Percentiles rank a stretch among this genome's conserved stretches.
Evolutionary conservation across 1,284 basidiomycete species (phyloP).

Genomic region (Coniferiporia weirii): DNA sequence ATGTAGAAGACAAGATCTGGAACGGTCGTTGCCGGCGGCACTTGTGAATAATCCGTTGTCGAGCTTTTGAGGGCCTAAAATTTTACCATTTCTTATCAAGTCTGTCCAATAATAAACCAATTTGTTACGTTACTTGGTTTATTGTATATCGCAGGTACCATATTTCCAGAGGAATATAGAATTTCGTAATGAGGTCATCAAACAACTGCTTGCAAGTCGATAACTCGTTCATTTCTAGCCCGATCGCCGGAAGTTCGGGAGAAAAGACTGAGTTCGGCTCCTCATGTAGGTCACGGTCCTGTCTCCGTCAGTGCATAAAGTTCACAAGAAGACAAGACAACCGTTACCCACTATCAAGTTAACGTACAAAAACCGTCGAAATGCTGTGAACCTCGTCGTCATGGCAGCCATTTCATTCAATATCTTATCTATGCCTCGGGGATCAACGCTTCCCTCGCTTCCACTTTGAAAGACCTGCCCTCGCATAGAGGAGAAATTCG

Average conservation of each 20-base stretch:
- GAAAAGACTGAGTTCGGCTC: background rate
- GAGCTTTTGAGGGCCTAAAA: slow-evolving; percentile 67
- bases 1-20: slow-evolving; percentile 96
- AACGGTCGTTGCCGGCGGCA: slow-evolving; percentile 58
- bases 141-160: slow-evolving; percentile 90
- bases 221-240: slow-evolving; percentile 39
- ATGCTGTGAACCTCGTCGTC: slow-evolving; percentile 87
- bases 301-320: background rate
- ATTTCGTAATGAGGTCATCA: slow-evolving; percentile 62
- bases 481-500: slow-evolving; percentile 25
- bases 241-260: background rate
- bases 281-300: background rate
- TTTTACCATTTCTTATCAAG: slow-evolving; percentile 6
- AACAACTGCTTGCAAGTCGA: slow-evolving; percentile 59
- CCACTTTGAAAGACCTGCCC: slow-evolving; percentile 34
- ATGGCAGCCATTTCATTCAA: slow-evolving; percentile 85
- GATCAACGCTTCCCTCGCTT: slow-evolving; percentile 68
- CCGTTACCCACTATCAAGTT: slow-evolving; percentile 48
- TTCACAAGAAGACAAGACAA: background rate
- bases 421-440: slow-evolving; percentile 85
- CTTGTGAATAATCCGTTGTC: slow-evolving; percentile 61
- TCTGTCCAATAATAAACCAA: slow-evolving; percentile 1
- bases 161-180: slow-evolving; percentile 85
- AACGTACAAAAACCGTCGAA: slow-evolving; percentile 81
- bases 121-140: slow-evolving; percentile 60